A percentile compares a stretch with the other conserved stretches of the same genome.
Evolutionary conservation across 2,329 filamentous ascomycete species (phyloP).

Genomic region (Akanthomyces dipterigenus): DNA sequence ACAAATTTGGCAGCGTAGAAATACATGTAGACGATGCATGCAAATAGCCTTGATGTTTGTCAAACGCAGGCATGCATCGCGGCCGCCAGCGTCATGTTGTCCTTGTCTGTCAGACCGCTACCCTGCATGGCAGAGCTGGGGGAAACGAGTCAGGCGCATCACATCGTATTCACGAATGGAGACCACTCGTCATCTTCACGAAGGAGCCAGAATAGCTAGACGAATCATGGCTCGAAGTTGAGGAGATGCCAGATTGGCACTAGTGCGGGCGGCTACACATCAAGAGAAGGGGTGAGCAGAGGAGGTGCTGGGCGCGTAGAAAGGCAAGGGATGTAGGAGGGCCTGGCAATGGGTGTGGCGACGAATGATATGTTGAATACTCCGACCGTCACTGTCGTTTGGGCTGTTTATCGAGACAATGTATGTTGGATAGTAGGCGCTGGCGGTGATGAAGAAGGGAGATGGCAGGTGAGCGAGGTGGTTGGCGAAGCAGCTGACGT

Average conservation of each 20-base stretch:
- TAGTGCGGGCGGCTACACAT: slow-evolving; percentile 3
- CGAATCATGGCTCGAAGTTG: background rate
- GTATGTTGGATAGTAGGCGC: background rate
- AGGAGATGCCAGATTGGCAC: background rate
- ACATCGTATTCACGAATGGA: too few species aligned
- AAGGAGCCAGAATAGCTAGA: background rate
- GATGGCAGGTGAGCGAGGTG: too few species aligned
- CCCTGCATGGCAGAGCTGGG: too few species aligned
- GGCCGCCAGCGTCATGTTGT: too few species aligned
- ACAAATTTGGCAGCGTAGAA: background rate
- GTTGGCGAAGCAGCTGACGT: too few species aligned
- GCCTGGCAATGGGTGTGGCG: background rate
- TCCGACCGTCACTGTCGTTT: too few species aligned
- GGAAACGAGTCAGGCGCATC: too few species aligned
- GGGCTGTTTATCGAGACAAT: too few species aligned
- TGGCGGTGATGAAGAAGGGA: background rate
- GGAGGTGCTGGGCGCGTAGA: background rate
- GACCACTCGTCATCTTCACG: background rate
- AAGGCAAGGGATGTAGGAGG: background rate
- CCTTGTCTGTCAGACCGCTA: too few species aligned
- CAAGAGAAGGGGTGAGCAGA: background rate
- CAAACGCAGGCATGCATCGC: background rate
- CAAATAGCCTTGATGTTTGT: background rate
- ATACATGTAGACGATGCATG: background rate
- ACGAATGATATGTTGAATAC: too few species aligned